phyloP scores from a whole-genome alignment of 2,329 filamentous ascomycete species.

The Chaetomiaceae sp. region DNA sequence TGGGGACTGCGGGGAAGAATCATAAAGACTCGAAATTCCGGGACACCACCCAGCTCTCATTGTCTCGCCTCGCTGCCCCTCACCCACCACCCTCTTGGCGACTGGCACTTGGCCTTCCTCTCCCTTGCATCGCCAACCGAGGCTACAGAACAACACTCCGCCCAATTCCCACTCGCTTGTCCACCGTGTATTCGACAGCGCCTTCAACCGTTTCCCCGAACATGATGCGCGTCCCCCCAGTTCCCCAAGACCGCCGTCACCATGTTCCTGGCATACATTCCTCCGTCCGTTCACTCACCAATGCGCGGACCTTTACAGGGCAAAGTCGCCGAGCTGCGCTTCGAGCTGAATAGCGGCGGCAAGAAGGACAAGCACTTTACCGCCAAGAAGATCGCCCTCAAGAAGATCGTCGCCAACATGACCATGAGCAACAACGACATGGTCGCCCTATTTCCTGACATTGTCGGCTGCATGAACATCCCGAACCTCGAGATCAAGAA shows the following conservation, averaged over 20 bases:
- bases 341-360: constrained; percentile 86
- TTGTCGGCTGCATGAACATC: constrained; percentile 93
- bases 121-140: neutral
- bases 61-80: constrained; percentile 1
- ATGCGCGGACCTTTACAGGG: constrained; percentile 67
- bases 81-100: constrained; percentile 9
- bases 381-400: constrained; percentile 94
- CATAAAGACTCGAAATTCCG: neutral
- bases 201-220: neutral
- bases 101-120: neutral
- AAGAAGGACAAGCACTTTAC: constrained; percentile 98
- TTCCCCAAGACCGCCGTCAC: constrained; percentile 27
- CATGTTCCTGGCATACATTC: constrained; percentile 54
- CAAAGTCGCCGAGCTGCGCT: constrained; percentile 95
- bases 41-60: neutral
- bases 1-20: constrained; percentile 6
- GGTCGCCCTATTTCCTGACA: constrained; percentile 93
- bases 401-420: constrained; percentile 99
- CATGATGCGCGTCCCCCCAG: constrained; percentile 14
- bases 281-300: constrained; percentile 44
- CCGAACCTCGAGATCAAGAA: constrained; percentile 98
- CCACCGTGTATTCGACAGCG: neutral
- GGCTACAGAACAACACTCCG: neutral
- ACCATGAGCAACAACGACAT: constrained; percentile 99
- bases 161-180: neutral